Conservation (phyloP, 768 basidiomycete genomes). For the Agrocybe praecox region DNA sequence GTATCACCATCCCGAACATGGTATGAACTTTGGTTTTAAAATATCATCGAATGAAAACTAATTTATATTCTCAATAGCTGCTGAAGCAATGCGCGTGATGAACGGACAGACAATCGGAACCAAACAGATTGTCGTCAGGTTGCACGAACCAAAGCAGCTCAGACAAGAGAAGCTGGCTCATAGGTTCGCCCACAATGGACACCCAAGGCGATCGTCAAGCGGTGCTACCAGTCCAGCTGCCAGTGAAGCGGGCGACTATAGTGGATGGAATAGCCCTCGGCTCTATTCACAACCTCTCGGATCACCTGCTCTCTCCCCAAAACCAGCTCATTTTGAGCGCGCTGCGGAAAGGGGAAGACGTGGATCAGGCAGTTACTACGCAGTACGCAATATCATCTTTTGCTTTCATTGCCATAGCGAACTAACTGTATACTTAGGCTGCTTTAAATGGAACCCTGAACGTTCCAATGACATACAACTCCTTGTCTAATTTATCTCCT, state of each 20-base stretch:
- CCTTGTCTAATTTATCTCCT: slow-evolving; percentile 78
- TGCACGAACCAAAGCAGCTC: slow-evolving; percentile 92
- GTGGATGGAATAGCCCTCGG: slow-evolving; percentile 77
- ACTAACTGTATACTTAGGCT: slow-evolving; percentile 47
- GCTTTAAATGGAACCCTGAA: slow-evolving; percentile 80
- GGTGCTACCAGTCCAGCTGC: slow-evolving; percentile 86
- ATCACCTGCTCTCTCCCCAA: slow-evolving; percentile 46
- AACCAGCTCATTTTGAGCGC: slow-evolving; percentile 53
- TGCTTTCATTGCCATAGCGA: not conserved
- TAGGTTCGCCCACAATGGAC: slow-evolving; percentile 79
- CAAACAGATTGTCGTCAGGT: slow-evolving; percentile 81
- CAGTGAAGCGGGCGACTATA: slow-evolving; percentile 80
- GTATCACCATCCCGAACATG: slow-evolving; percentile 82
- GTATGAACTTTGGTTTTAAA: slow-evolving; percentile 33
- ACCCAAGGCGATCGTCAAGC: slow-evolving; percentile 71
- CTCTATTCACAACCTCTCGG: slow-evolving; percentile 49
- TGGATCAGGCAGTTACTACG: slow-evolving; percentile 87
- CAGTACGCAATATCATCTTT: slow-evolving; percentile 44
- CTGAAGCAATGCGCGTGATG: slow-evolving; percentile 78
- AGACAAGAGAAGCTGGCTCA: slow-evolving; percentile 87
- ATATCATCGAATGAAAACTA: slow-evolving; percentile 4
- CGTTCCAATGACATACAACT: slow-evolving; percentile 86
- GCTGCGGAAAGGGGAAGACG: slow-evolving; percentile 64
- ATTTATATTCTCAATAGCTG: slow-evolving; percentile 43
- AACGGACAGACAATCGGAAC: slow-evolving; percentile 72